Evolutionary conservation across 139 green algal genomes (phyloP), one percentile per base, ranked within the genome.

Genomic region (Picochlorum sp.): DNA sequence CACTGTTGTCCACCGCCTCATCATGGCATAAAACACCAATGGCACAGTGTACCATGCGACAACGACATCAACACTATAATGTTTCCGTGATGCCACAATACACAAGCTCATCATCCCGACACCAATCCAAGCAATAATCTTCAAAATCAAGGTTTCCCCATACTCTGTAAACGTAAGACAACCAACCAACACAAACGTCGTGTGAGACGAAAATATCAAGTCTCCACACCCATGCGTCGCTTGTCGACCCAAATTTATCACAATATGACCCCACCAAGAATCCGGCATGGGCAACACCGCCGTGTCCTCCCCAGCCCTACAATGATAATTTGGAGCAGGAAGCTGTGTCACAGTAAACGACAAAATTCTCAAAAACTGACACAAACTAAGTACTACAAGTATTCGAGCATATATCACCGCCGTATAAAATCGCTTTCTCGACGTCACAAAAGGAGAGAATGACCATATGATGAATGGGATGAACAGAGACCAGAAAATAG

Each of bases 191-290:
- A 75, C 73, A 70, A 95, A 95, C 1, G 80, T 93, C 13, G 83
- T 92, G 75, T 95, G 86, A 1, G 81, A 92, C 2, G 79, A 90
- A 75, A 96, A 96, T 60, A 96, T 91, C 52, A 96, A 81, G 78
- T 96, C 90, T 4, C 90, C 90, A 68, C 90, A 96, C 28, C 83
- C 80, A 66, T 87, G 83, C 4, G 81, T 81, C 26, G 76, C 72
- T 75, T 86, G 76, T 2, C 73, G 67, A 4, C 69, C 67, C 2
- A 92, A 69, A 63, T 92, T 74, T 10, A 94, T 66, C 3, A 88
- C 49, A 1, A 94, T 18, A 61, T 95, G 83, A 0, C 76, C 80
- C 50, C 73, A 85, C 85, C 83, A 93, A 62, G 87, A 79, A 41
- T 63, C 10, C 8, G 86, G 86, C 84, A 80, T 84, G 1, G 65